These are phyloP conservation scores for Epichloe amarillans DNA, from an alignment of 2,329 filamentous ascomycete species.

Conservation along the genomic window DNA sequence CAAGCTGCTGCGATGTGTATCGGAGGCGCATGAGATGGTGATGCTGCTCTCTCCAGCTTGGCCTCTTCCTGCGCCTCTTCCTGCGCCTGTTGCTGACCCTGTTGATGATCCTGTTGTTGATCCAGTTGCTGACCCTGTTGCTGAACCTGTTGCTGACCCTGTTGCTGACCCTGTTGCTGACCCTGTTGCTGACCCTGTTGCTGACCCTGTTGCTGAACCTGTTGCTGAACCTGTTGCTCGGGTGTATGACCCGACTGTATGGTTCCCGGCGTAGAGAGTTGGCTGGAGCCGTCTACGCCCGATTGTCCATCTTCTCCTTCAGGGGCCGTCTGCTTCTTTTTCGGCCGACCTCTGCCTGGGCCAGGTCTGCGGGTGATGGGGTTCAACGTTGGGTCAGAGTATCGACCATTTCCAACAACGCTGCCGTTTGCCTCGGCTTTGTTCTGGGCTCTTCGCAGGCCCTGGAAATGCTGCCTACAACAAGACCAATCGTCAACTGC, in stretches of 20 bases:
- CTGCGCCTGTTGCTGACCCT: not conserved
- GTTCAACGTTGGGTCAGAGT: slow-evolving; percentile 38
- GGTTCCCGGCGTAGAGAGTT: not conserved
- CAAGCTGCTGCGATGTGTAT: not conserved
- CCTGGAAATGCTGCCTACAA: slow-evolving; percentile 46
- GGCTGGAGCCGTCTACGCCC: not conserved
- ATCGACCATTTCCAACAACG: slow-evolving; percentile 21
- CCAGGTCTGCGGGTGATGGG: slow-evolving; percentile 48
- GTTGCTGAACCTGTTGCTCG: not conserved
- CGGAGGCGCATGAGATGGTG: not conserved
- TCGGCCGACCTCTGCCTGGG: slow-evolving; percentile 40
- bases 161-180: not conserved
- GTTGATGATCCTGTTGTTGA: not conserved
- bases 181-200: not conserved
- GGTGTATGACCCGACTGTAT: not conserved
- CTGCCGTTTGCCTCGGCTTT: slow-evolving; percentile 32
- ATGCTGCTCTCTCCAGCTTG: not conserved
- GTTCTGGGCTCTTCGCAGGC: slow-evolving; percentile 40
- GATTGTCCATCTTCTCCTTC: not conserved
- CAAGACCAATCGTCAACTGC: not conserved
- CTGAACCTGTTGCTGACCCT: not conserved
- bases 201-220: not conserved
- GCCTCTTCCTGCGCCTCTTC: too few relatives aligned
- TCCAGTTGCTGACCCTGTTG: not conserved
- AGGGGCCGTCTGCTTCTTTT: slow-evolving; percentile 23